A percentile compares a stretch with the other conserved stretches of the same genome.
Evolutionary conservation across 2,329 filamentous ascomycete species (phyloP).

Genomic region (Neurospora crassa): DNA sequence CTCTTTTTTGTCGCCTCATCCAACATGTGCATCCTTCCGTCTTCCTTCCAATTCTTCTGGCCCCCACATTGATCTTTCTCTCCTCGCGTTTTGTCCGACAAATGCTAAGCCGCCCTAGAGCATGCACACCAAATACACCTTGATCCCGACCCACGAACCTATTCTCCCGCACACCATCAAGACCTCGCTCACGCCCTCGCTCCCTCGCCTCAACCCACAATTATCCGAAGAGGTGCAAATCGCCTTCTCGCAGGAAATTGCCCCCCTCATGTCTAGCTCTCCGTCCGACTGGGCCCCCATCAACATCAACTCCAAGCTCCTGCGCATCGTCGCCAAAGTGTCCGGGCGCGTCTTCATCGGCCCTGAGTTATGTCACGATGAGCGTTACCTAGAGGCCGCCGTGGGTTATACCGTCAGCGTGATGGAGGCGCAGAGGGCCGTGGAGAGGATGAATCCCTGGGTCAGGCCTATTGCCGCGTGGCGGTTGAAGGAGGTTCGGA

Average conservation of each 20-base stretch:
- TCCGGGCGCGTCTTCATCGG: slow-evolving; percentile 40
- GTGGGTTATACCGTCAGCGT: slow-evolving; percentile 38
- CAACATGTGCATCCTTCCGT: background rate
- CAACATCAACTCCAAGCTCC: slow-evolving; percentile 30
- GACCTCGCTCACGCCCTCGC: slow-evolving; percentile 23
- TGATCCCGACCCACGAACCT: slow-evolving; percentile 17
- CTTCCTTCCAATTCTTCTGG: background rate
- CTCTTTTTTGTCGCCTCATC: background rate
- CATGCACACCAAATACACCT: slow-evolving; percentile 27
- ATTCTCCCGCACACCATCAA: slow-evolving; percentile 24
- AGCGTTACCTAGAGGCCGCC: slow-evolving; percentile 35
- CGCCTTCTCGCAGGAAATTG: slow-evolving; percentile 25
- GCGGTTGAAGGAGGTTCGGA: slow-evolving; percentile 26
- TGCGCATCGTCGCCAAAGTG: slow-evolving; percentile 36
- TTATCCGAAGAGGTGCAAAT: slow-evolving; percentile 29
- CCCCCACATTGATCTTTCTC: too few relatives aligned
- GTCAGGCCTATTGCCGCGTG: slow-evolving; percentile 24
- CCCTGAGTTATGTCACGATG: slow-evolving; percentile 33
- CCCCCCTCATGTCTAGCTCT: slow-evolving; percentile 7
- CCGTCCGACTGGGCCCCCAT: slow-evolving; percentile 28
- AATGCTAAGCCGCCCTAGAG: slow-evolving; percentile 7
- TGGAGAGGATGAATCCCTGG: slow-evolving; percentile 22
- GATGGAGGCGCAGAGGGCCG: slow-evolving; percentile 24
- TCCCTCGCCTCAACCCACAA: slow-evolving; percentile 27
- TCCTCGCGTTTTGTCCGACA: background rate